Evolutionary conservation across 2,329 filamentous ascomycete species (phyloP).

Genomic region (Cytospora mali): DNA sequence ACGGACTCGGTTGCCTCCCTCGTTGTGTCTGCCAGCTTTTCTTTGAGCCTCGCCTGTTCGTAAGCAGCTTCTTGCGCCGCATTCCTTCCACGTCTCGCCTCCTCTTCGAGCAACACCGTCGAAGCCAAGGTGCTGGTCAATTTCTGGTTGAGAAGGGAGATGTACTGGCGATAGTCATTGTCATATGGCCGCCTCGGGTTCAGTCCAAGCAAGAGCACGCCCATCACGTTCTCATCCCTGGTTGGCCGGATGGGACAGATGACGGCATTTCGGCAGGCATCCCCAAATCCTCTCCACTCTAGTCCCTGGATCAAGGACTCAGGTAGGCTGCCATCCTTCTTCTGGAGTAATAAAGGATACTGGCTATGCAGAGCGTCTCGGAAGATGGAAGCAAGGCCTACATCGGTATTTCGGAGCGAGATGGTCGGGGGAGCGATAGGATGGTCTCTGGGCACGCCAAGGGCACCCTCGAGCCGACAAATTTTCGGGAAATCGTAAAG

Average conservation of each 20-base stretch:
- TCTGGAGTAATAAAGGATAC: conserved; percentile 46
- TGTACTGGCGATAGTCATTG: conserved; percentile 70
- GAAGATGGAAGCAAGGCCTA: conserved; percentile 44
- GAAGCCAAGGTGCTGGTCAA: conserved; percentile 70
- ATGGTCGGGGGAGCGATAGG: conserved; percentile 44
- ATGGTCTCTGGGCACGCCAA: conserved; percentile 50
- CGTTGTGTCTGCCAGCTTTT: conserved; percentile 62
- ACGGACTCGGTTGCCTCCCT: conserved; percentile 57
- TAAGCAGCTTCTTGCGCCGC: conserved; percentile 68
- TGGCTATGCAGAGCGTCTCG: conserved; percentile 42
- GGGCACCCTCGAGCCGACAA: conserved; percentile 48
- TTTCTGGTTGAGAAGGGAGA: conserved; percentile 57
- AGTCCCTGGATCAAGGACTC: conserved; percentile 60
- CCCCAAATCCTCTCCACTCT: conserved; percentile 64
- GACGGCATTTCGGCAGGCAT: conserved; percentile 66
- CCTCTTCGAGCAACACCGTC: conserved; percentile 71
- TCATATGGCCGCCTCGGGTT: conserved; percentile 74
- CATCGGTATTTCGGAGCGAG: conserved; percentile 40
- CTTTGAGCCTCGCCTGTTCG: conserved; percentile 67
- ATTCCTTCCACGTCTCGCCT: conserved; percentile 58
- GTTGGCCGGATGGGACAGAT: conserved; percentile 70
- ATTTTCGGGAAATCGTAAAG: conserved; percentile 38
- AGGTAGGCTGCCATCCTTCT: conserved; percentile 57
- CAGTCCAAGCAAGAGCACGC: conserved; percentile 69
- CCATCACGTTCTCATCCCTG: conserved; percentile 66